Conservation (phyloP, 345 rosid genomes). For the Camelina neglecta region DNA sequence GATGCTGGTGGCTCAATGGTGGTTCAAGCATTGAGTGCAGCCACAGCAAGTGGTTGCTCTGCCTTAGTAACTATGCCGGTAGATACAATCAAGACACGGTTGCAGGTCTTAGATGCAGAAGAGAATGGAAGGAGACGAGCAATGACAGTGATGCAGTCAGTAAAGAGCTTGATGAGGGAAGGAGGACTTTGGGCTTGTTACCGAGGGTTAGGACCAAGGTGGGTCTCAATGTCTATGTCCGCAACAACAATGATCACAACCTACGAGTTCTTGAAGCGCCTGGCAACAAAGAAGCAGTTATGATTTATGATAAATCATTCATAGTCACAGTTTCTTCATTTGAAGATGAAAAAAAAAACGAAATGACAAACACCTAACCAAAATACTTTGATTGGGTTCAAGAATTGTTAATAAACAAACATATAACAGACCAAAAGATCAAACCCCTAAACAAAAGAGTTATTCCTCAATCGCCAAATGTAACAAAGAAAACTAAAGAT, state of each 20-base stretch:
- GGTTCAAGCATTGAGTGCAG: conserved; percentile 77
- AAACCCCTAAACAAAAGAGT: conserved; percentile 36
- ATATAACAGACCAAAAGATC: conserved; percentile 33
- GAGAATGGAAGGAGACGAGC: conserved; percentile 68
- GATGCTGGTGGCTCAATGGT: conserved; percentile 50
- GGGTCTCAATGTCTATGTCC: conserved; percentile 93
- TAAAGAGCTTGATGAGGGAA: conserved; percentile 66
- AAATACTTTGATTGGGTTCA: conserved; percentile 21
- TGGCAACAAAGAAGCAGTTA: conserved; percentile 65
- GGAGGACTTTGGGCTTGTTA: conserved; percentile 84
- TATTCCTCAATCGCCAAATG: conserved; percentile 28
- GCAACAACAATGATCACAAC: conserved; percentile 91
- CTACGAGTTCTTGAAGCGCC: conserved; percentile 77
- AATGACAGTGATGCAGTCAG: conserved; percentile 61
- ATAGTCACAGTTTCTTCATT: not conserved
- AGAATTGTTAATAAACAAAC: conserved; percentile 33
- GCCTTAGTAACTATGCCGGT: conserved; percentile 83
- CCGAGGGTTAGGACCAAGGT: conserved; percentile 90
- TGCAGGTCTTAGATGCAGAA: conserved; percentile 81
- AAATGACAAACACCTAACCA: conserved; percentile 22
- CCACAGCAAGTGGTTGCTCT: conserved; percentile 80
- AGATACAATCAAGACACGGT: conserved; percentile 83
- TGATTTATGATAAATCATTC: conserved; percentile 17
- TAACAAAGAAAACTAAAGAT: conserved; percentile 28
- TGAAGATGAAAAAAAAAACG: not conserved